Evolutionary conservation across 106 monocot species (phyloP), one percentile per base, ranked within the genome.

Genomic region (Allium fistulosum): DNA sequence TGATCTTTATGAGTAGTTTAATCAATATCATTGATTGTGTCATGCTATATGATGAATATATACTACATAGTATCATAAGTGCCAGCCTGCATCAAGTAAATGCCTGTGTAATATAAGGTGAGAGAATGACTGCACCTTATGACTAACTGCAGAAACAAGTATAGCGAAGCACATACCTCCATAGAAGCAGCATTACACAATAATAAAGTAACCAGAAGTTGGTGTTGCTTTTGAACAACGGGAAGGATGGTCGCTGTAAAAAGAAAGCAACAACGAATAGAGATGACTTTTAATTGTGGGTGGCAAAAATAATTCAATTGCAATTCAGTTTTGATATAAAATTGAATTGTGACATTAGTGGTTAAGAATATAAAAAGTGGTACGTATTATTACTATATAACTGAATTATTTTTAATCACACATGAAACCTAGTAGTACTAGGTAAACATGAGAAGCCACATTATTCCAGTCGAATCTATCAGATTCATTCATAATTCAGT

Each of bases 181-280:
- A 99, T 99, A 14, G 97, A 55, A 56, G 66, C 86, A 76, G 97
- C 92, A 85, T 99, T 99, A 71, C 97, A 92, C 68, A 99, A 73
- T 17, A 99, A 77, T 77, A 99, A 76, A 66, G 97, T 99, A 69
- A 99, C 97, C 26, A 99, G 87, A 75, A 99, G 90, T 61, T 90
- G 97, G 71, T 99, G 97, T 66, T 99, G 97, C 77, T 99, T 99
- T 72, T 93, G 92, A 68, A 99, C 92, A 47, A 99, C 97, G 17
- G 97, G 97, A 65, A 90, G 75, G 61, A 99, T 99, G 26, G 82
- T 67, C 66, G 89, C 88, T 89, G 75, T 64, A 77, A 59, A 17
- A 78, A 71, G 52, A 17, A 58, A 64, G 5, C 58, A 17, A 48
- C 18, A 51, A 17, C 18, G 71, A 66, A 17, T 26, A 69, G 46